Evolutionary conservation across 208 protist species (phyloP).

Genomic region (Crithidia bombi): DNA sequence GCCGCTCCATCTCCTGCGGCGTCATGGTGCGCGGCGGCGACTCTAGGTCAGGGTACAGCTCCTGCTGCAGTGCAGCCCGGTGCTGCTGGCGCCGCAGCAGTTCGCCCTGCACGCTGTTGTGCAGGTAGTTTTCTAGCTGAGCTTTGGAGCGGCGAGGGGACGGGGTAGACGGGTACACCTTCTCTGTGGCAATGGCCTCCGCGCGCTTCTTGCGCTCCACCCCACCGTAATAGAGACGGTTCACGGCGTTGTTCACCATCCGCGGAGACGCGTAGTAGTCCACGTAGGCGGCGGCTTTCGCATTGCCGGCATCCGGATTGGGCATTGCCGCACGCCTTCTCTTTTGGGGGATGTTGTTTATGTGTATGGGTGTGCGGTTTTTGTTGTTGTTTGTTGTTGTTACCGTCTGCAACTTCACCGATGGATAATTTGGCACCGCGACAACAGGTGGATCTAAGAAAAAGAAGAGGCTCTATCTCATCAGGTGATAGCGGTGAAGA

Average conservation of each 20-base stretch:
- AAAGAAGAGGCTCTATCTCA: not conserved
- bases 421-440: no score
- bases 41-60: slow-evolving; percentile 55
- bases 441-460: no score
- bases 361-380: not conserved
- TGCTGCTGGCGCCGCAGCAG: slow-evolving; percentile 75
- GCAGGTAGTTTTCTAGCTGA: slow-evolving; percentile 73
- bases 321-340: slow-evolving; percentile 47
- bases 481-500: no score
- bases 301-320: slow-evolving; percentile 69
- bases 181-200: slow-evolving; percentile 42
- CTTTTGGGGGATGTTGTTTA: no score
- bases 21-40: slow-evolving; percentile 28
- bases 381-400: not conserved
- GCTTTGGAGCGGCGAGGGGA: slow-evolving; percentile 52
- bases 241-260: slow-evolving; percentile 76
- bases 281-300: slow-evolving; percentile 69
- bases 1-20: slow-evolving; percentile 39
- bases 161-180: slow-evolving; percentile 50
- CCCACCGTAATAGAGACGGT: slow-evolving; percentile 68
- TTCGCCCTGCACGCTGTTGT: slow-evolving; percentile 65
- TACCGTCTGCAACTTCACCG: no score
- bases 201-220: slow-evolving; percentile 51
- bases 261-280: slow-evolving; percentile 76
- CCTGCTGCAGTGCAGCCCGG: slow-evolving; percentile 56